Base-by-base conservation (phyloP, 805 yeast genomes). In the Pichia kluyveri region DNA sequence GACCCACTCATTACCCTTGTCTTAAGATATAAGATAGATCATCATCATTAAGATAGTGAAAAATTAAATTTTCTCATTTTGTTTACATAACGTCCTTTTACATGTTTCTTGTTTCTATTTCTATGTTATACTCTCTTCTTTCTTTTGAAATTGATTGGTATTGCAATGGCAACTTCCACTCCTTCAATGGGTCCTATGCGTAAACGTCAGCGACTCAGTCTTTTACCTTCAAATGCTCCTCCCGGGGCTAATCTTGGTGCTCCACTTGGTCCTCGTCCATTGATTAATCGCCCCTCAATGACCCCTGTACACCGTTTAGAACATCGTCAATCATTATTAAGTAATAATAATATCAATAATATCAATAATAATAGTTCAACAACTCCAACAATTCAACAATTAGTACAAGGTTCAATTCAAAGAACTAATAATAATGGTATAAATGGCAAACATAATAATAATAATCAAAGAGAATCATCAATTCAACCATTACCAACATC, bases 351-450 rank as follows among this genome's bases (percentile, higher is more conserved):
- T 12, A 30, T 1, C 69, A 53, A 57, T 43, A 56, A 45, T 26
- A 41, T 43, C 36, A 41, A 15, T 8, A 31, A 3, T 17, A 38
- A 27, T 14, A 31, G 18, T n/a, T 17, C 39, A 17, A 44, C 39
- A 17, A 44, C 47, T 4, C 42, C 42, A 18, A 44, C 44, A 2
- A 19, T 60, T 4, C 62, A 60, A 28, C 63, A 62, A 15, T 36
- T 60, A 8, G 57, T 62, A 17, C 67, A 60, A 44, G 52, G 55
- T 44, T 59, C 66, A 15, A 49, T 60, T 14, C 52, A 54, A 41
- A 52, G 66, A 54, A 60, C 56, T 23, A 23, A 23, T 5, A 23
- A 23, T 23, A 5, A 23, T 23, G 26, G 26, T 1, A 23, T 23
- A 23, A 23, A 23, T 23, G 26, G 6, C 23, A 19, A 19, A 19